Conservation (phyloP, 352 stramenopile genomes). For the Globisporangium uncinulatum region DNA sequence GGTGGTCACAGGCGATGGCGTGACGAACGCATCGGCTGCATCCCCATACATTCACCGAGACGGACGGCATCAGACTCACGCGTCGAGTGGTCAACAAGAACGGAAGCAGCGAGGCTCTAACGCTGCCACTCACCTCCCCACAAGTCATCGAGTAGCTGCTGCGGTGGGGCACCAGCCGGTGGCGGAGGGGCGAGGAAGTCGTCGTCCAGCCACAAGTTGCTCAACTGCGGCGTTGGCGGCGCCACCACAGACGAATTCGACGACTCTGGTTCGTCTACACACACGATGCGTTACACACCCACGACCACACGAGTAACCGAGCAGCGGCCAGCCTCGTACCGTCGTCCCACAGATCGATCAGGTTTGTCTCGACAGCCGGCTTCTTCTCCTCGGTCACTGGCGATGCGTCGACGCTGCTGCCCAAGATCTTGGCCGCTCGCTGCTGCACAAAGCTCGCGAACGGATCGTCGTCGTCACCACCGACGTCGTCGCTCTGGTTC, state of each 20-base stretch:
- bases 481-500: constrained; percentile 16
- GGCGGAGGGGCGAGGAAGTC: constrained; percentile 5
- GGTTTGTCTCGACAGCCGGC: constrained; percentile 22
- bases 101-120: neutral
- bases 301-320: no score
- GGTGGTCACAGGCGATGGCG: neutral
- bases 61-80: no score
- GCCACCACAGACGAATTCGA: neutral
- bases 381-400: constrained; percentile 8
- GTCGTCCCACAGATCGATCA: constrained; percentile 67
- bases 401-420: constrained; percentile 12
- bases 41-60: neutral
- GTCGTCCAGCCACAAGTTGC: constrained; percentile 12
- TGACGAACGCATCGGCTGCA: constrained; percentile 1
- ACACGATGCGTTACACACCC: neutral
- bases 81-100: no score
- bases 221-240: neutral
- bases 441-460: constrained; percentile 62
- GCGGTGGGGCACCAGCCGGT: neutral
- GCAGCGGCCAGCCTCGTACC: no score
- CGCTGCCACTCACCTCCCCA: constrained; percentile 8
- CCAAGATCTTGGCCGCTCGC: constrained; percentile 34
- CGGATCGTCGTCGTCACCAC: constrained; percentile 42
- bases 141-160: constrained; percentile 11
- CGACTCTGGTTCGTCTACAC: constrained; percentile 14